Conservation (phyloP, 176 grass and related monocot genomes). For the Tillandsia fasciculata region DNA sequence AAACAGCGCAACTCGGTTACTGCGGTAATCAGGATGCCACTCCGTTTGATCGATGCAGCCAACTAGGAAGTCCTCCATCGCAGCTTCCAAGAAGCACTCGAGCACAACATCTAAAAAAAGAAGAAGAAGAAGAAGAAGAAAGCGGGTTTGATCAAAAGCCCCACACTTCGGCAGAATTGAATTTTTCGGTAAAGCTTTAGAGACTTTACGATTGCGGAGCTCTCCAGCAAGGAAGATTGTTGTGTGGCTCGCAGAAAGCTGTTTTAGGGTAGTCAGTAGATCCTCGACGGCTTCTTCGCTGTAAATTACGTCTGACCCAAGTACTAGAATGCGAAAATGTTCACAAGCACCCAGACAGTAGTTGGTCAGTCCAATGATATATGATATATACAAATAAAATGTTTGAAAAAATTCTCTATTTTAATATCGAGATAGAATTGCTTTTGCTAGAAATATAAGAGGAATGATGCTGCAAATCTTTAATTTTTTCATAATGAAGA, state of each 20-base stretch:
- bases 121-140: neutral
- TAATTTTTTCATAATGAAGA: too few species aligned
- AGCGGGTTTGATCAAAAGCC: neutral
- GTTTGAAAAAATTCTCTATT: neutral
- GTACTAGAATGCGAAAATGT: slow-evolving; percentile 29
- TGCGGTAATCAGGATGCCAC: slow-evolving; percentile 81
- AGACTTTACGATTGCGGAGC: slow-evolving; percentile 61
- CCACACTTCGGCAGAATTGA: neutral
- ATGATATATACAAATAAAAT: neutral
- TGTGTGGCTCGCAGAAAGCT: slow-evolving; percentile 43
- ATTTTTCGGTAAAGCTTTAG: neutral
- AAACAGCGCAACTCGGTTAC: slow-evolving; percentile 72
- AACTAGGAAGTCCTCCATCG: slow-evolving; percentile 54
- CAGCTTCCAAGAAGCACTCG: slow-evolving; percentile 79
- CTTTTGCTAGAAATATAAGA: too few species aligned
- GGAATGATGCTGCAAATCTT: too few species aligned
- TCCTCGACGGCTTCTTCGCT: slow-evolving; percentile 67
- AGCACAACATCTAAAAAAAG: slow-evolving; percentile 52
- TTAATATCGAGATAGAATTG: too few species aligned
- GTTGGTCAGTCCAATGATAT: too few species aligned
- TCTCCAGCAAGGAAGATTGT: slow-evolving; percentile 75
- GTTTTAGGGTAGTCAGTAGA: slow-evolving; percentile 45
- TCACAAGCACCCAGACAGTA: neutral
- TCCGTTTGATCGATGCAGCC: slow-evolving; percentile 68
- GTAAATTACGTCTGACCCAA: slow-evolving; percentile 92